Percentiles rank a stretch among this genome's conserved stretches.
Conservation (phyloP, 176 grass and related monocot species). For the Saccharum officinarum region DNA sequence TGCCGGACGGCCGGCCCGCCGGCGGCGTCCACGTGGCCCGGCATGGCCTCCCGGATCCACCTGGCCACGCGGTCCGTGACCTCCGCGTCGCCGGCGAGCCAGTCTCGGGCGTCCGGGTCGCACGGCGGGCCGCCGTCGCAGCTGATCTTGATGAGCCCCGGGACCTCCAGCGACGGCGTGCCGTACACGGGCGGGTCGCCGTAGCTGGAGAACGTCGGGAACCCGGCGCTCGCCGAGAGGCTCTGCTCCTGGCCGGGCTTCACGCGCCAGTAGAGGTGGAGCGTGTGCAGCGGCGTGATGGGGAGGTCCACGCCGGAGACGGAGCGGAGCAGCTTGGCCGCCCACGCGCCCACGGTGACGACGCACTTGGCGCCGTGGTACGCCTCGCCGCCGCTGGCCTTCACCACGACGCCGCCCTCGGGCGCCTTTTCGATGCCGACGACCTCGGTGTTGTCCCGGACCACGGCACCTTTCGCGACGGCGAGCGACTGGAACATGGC, state of each 20-base stretch:
- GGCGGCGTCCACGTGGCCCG: conserved; percentile 41
- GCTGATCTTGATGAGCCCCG: conserved; percentile 87
- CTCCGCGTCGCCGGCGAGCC: conserved; percentile 34
- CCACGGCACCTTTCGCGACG: conserved; percentile 44
- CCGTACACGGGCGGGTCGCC: conserved; percentile 72
- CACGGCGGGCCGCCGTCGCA: conserved; percentile 72
- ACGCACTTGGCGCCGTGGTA: conserved; percentile 57
- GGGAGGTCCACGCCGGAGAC: conserved; percentile 50
- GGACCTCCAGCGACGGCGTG: conserved; percentile 80
- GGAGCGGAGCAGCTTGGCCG: conserved; percentile 42
- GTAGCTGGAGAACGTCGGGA: conserved; percentile 94
- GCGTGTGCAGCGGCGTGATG: conserved; percentile 60
- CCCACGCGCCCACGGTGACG: conserved; percentile 71
- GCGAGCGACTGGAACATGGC: conserved; percentile 95
- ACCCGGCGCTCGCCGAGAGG: conserved; percentile 46
- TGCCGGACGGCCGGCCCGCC: conserved; percentile 64
- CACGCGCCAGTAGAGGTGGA: conserved; percentile 86
- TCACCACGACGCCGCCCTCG: neutral
- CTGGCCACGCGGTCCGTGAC: conserved; percentile 34
- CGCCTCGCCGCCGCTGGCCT: conserved; percentile 6
- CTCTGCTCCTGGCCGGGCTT: conserved; percentile 42
- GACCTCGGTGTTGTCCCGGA: conserved; percentile 61
- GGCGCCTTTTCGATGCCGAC: conserved; percentile 21
- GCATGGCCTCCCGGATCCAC: conserved; percentile 68
- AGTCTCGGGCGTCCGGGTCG: conserved; percentile 70